Evolutionary conservation across 192 early-diverging fungal genomes (phyloP), one percentile per base, ranked within the genome.

Genomic region (Coemansia sp.): DNA sequence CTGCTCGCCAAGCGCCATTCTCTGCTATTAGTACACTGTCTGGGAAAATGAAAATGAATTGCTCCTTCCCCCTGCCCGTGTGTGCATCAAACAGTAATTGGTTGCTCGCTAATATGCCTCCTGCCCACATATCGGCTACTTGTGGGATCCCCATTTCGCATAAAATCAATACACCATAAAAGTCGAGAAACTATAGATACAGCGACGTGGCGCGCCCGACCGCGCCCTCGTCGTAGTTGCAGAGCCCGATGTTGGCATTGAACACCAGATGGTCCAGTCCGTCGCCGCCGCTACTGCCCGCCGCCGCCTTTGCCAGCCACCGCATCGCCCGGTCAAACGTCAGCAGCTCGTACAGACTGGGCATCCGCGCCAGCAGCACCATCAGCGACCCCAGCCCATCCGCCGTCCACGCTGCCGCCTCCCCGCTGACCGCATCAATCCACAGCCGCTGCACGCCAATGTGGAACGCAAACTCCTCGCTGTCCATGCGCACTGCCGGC

Each of bases 291-390:
- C 39, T 4, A n/a, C n/a, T n/a, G 2, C 31, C 10, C 9, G 40
- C 27, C 2, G 50, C 29, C 8, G 53, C 47, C 3, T 30, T 28
- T 8, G 47, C 31, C 21, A 64, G 39, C 10, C 61, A 31, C 23
- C 14, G 40, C 12, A 56, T 19, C 2, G 53, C 53, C 48, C 50
- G 29, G 31, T 26, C 35, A 19, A 64, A 64, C 53, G 56, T 31
- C 22, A 64, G 41, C 22, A 56, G 25, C 40, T 64, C 53, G 9
- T 50, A 10, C 15, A 64, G 61, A 23, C 41, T 50, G 19, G 53
- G 44, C 53, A 64, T 64, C 1, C 53, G 45, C n/a, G 46, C 28
- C 9, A 56, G 14, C n/a, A 44, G 11, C 2, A 25, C 31, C 11
- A 50, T 14, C 25, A 64, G 47, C 10, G 61, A 42, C 8, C 56